A percentile compares a stretch with the other conserved stretches of the same genome.
phyloP scores from a whole-genome alignment of 1,139 yeast species.

The Suhomyces wounanorum region DNA sequence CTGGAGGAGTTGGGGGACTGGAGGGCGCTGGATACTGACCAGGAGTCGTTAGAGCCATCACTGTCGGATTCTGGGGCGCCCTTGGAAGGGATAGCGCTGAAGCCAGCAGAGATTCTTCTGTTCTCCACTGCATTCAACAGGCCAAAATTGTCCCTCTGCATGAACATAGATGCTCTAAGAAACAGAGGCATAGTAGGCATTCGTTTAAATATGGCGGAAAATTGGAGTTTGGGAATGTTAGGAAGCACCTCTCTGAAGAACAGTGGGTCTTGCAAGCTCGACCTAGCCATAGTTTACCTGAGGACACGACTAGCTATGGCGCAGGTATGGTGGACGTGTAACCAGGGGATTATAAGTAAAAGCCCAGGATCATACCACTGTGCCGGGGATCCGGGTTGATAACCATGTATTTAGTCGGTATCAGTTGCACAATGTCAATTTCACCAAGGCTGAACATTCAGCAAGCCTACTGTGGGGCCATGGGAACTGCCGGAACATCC shows the following conservation, averaged over 20 bases:
- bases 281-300: conserved; percentile 1
- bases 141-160: conserved; percentile 19
- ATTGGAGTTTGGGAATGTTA: conserved; percentile 11
- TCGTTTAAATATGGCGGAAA: conserved; percentile 14
- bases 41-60: conserved; percentile 7
- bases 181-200: conserved; percentile 15
- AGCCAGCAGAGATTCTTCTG: conserved; percentile 11
- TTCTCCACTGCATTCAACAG: conserved; percentile 16
- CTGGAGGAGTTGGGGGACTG: conserved; percentile 22
- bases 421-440: neutral
- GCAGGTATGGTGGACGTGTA: neutral
- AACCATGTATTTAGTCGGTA: neutral
- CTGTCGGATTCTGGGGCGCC: neutral
- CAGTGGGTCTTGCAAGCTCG: conserved; percentile 1
- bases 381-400: neutral
- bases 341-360: neutral
- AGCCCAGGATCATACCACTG: neutral
- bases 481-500: neutral
- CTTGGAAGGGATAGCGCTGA: neutral
- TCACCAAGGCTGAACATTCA: neutral
- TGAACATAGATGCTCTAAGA: conserved; percentile 12
- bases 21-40: conserved; percentile 28
- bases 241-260: conserved; percentile 1
- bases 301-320: conserved; percentile 6
- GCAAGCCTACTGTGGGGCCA: conserved; percentile 1